Evolutionary conservation across 164 flowering plant species (phyloP), one percentile per base, ranked within the genome.

Genomic region (Warburgia ugandensis): DNA sequence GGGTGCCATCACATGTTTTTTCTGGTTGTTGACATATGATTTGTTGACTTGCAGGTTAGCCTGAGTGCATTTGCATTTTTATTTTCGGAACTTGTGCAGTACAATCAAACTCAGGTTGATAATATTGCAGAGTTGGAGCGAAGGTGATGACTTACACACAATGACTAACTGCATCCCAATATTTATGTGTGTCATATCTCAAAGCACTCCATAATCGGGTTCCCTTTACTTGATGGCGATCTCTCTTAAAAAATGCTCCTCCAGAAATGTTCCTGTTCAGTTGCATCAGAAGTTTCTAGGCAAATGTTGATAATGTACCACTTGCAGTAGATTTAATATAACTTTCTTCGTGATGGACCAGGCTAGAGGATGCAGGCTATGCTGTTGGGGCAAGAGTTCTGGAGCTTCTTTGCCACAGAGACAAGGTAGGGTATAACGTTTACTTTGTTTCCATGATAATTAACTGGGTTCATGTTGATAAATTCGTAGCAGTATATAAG

Each of bases 281-380:
- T n/a, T n/a, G n/a, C n/a, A n/a, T n/a, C n/a, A n/a, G n/a, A n/a
- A n/a, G n/a, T n/a, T n/a, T n/a, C n/a, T n/a, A n/a, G n/a, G n/a
- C n/a, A n/a, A 45, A 29, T 32, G 12, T 45, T 27, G 30, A 33
- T 11, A n/a, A n/a, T n/a, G n/a, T n/a, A 35, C 8, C 29, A 13
- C 16, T 5, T 6, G 38, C 20, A 35, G 54, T 50, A 50, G 27
- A 20, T 11, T 27, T 50, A 23, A 50, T 36, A n/a, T n/a, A n/a
- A n/a, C n/a, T n/a, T 44, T 45, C 29, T 35, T 42, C 35, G 45
- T 30, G 21, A 35, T 69, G 51, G 52, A 48, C 4, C 75, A 92
- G 99, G 78, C 72, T 92, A 50, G 99, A 92, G 75, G 97, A 92
- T 81, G 99, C 97, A 1, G 99, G 99, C 7, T 92, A 88, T 73